Evolutionary conservation across 805 yeast genomes (phyloP).

Genomic region (Spathaspora hagerdaliae): DNA sequence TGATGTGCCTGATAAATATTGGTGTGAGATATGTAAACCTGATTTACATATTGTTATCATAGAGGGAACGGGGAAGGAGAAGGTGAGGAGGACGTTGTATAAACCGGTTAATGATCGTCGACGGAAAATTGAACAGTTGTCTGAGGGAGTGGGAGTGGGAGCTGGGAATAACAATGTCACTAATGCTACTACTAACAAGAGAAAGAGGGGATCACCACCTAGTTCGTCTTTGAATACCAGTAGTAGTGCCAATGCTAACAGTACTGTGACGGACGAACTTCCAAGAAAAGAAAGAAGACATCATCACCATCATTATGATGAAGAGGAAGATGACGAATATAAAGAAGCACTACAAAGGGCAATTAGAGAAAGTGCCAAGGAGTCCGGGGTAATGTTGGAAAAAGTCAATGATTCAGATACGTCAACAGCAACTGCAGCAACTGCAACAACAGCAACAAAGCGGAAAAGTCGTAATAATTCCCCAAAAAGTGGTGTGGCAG

Average conservation of each 20-base stretch:
- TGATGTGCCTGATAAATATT: slow-evolving; percentile 86
- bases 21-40: slow-evolving; percentile 91
- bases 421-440: not conserved
- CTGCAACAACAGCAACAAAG: not conserved
- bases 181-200: not conserved
- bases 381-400: slow-evolving; percentile 12
- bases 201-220: slow-evolving; percentile 1
- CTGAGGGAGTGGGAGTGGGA: slow-evolving; percentile 2
- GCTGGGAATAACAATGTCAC: slow-evolving; percentile 5
- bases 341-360: slow-evolving; percentile 46
- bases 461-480: not conserved
- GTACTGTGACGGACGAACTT: slow-evolving; percentile 9
- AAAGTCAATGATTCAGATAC: slow-evolving; percentile 3
- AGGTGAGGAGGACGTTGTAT: slow-evolving; percentile 30
- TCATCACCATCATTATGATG: slow-evolving; percentile 21
- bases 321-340: slow-evolving; percentile 30
- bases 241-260: slow-evolving; percentile 9
- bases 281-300: slow-evolving; percentile 30
- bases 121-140: slow-evolving; percentile 23
- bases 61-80: slow-evolving; percentile 11
- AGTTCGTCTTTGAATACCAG: not conserved
- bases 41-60: slow-evolving; percentile 61
- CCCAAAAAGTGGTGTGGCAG: not conserved
- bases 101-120: slow-evolving; percentile 39
- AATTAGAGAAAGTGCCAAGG: slow-evolving; percentile 54